Evolutionary conservation across 345 rosid genomes (phyloP), one percentile per base, ranked within the genome.

Genomic region (Gossypium anomalum): DNA sequence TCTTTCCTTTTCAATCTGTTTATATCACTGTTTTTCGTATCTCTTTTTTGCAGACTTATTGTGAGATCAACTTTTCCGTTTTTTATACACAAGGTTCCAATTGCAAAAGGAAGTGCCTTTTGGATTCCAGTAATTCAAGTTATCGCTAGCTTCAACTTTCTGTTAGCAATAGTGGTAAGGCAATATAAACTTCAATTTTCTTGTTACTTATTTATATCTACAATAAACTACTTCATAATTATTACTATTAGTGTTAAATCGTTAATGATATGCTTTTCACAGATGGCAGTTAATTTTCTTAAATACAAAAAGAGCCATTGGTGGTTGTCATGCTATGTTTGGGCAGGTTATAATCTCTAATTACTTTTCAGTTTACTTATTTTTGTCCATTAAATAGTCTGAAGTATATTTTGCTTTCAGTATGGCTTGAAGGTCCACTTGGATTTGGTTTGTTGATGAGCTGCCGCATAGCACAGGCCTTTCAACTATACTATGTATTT

Each of bases 81-180:
- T 84, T 16, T 86, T 78, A 79, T 86, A 71, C 97, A 87, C 81
- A 89, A 88, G 79, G 83, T 82, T 85, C 91, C 93, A 66, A 86
- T 84, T 34, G 78, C 73, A 38, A 89, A 89, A 81, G 87, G 92
- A 70, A 87, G 98, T 78, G 87, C 91, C 70, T 89, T 94, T 85
- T 94, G 98, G 98, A 87, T 92, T 84, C 93, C 97, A 13, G 79
- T 86, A 19, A 84, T 94, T 80, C 97, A 92, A 88, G 85, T 94
- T 51, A 63, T 90, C 56, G 87, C 88, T 67, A 88, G 97, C 80
- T 89, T 90, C 84, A 87, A 85, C 78, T 87, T 94, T 71, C 78
- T 89, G 29, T 72, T 90, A 67, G 85, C 97, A 10, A 77, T 86
- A 66, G 83, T 86, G 91, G 98, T 92, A 82, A 65, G 78, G 45